phyloP scores from a whole-genome alignment of 306 rosid genomes.

The Medicago arabica region DNA sequence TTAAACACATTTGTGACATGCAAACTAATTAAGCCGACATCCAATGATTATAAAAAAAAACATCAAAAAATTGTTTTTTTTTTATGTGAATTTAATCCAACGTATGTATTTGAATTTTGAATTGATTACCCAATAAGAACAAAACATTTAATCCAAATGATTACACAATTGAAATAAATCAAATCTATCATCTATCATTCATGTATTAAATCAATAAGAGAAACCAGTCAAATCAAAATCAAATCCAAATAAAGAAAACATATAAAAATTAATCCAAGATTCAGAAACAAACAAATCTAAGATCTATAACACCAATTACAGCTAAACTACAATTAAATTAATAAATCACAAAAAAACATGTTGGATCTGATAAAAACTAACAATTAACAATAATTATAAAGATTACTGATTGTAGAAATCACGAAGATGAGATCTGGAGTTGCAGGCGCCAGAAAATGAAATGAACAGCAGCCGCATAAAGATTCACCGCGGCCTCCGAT shows the following conservation, averaged over 20 bases:
- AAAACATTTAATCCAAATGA: too few relatives aligned
- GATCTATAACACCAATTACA: constrained; percentile 44
- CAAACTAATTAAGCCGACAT: background rate
- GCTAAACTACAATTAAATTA: background rate
- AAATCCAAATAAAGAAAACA: constrained; percentile 3
- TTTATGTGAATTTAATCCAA: background rate
- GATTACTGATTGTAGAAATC: constrained; percentile 23
- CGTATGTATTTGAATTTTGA: background rate
- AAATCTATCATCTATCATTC: background rate
- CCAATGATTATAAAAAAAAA: background rate
- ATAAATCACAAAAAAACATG: constrained; percentile 3
- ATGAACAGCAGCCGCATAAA: constrained; percentile 1
- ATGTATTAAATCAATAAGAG: background rate
- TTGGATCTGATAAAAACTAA: constrained; percentile 50
- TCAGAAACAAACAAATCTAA: constrained; percentile 16
- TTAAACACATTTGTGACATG: background rate
- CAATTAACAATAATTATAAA: background rate
- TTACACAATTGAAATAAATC: background rate
- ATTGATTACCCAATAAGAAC: background rate
- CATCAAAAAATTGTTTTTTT: background rate
- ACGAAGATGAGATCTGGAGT: constrained; percentile 55
- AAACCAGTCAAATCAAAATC: background rate
- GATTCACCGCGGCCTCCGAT: constrained; percentile 85
- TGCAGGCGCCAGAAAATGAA: too few relatives aligned
- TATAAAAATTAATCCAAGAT: constrained; percentile 16